Percentiles rank a stretch among this genome's conserved stretches.
These are phyloP conservation scores for Maudiozyma turicensis DNA, from an alignment of 805 yeast genomes.

Conservation along the genomic window DNA sequence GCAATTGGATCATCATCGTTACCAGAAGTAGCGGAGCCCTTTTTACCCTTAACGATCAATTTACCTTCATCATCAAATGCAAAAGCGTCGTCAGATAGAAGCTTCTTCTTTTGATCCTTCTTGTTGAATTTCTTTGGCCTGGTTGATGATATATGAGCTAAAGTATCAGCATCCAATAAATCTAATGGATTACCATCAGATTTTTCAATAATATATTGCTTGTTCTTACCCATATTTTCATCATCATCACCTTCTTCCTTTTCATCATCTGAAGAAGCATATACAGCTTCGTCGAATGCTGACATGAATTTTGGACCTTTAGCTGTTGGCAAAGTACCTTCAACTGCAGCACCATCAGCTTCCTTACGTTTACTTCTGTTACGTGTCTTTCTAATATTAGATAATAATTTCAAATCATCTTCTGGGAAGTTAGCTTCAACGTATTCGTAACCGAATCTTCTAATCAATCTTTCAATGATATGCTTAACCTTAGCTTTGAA, in stretches of 20 bases:
- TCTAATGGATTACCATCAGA: conserved; percentile 74
- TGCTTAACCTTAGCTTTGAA: conserved; percentile 90
- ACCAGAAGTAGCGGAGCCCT: neutral
- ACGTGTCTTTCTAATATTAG: conserved; percentile 76
- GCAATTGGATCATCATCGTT: conserved; percentile 36
- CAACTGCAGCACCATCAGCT: conserved; percentile 15
- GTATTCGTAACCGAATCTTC: conserved; percentile 85
- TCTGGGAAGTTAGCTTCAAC: conserved; percentile 82
- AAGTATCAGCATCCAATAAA: conserved; percentile 72
- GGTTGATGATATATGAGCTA: conserved; percentile 82
- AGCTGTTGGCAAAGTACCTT: conserved; percentile 10
- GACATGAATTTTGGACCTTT: conserved; percentile 54
- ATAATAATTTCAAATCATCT: conserved; percentile 72
- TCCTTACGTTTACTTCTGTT: conserved; percentile 74
- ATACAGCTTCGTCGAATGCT: conserved; percentile 87
- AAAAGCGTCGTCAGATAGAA: conserved; percentile 21
- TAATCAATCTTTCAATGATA: conserved; percentile 78
- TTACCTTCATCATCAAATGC: conserved; percentile 30
- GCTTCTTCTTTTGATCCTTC: conserved; percentile 32
- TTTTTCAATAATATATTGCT: conserved; percentile 63
- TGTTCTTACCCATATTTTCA: conserved; percentile 17
- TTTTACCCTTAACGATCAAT: conserved; percentile 28
- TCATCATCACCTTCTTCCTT: conserved; percentile 40
- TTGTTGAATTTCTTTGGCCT: conserved; percentile 55
- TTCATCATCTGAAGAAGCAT: conserved; percentile 61